phyloP scores from a whole-genome alignment of 2,329 filamentous ascomycete species.

The Diaporthe caulivora region DNA sequence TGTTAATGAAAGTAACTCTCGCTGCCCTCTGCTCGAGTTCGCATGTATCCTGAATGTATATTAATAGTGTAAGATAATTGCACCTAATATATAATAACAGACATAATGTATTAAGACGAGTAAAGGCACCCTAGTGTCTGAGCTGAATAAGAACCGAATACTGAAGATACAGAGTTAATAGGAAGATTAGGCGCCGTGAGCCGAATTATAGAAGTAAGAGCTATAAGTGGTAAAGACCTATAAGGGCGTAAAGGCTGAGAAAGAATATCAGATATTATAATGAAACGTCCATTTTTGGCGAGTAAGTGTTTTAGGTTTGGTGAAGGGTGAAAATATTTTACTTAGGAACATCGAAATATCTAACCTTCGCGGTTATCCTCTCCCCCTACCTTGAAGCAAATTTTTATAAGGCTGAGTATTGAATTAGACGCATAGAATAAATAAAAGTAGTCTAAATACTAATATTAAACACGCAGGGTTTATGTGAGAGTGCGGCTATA shows the following conservation, averaged over 20 bases:
- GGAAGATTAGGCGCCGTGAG: neutral
- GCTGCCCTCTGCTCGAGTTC: neutral
- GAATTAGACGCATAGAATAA: neutral
- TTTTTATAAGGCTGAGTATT: neutral
- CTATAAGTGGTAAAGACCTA: neutral
- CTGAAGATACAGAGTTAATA: neutral
- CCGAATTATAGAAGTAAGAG: neutral
- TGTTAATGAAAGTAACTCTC: neutral
- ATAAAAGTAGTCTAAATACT: slow-evolving; percentile 1
- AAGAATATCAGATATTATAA: neutral
- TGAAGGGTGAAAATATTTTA: neutral
- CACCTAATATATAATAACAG: neutral
- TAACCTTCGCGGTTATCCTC: neutral
- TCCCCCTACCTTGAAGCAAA: neutral
- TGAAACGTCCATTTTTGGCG: neutral
- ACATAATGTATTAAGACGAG: neutral
- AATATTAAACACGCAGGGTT: neutral
- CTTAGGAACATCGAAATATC: neutral
- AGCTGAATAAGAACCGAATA: neutral
- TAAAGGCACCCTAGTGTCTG: neutral
- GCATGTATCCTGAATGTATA: neutral
- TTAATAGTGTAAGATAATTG: neutral
- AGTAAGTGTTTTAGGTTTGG: neutral
- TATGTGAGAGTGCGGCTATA: neutral
- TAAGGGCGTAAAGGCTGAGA: neutral